phyloP scores from a whole-genome alignment of 495 filamentous ascomycete species.

The Penicillium cosmopolitanum region DNA sequence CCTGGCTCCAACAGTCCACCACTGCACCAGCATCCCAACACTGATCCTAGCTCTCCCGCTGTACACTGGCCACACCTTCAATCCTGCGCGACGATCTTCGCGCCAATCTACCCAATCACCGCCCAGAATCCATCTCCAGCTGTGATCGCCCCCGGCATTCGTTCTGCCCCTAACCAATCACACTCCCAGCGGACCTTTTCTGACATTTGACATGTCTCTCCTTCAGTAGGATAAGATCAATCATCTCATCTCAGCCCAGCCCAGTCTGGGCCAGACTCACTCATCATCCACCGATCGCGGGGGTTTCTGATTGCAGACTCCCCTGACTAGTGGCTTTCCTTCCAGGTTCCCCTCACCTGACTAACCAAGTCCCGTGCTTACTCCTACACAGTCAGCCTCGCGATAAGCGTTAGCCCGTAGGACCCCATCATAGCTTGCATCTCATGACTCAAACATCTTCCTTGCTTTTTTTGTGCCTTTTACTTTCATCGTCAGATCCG shows the following conservation, averaged over 20 bases:
- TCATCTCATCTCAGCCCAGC: background rate
- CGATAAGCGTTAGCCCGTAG: no score
- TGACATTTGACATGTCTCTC: conserved; percentile 3
- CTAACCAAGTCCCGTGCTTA: background rate
- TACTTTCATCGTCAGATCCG: no score
- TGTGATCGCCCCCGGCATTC: conserved; percentile 32
- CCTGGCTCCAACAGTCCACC: background rate
- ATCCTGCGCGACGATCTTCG: conserved; percentile 13
- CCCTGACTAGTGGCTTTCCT: conserved; percentile 2
- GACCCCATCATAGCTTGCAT: no score
- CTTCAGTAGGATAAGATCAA: no score
- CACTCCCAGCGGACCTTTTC: conserved; percentile 13
- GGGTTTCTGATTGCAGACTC: background rate
- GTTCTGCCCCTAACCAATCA: conserved; percentile 23
- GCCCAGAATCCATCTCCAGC: conserved; percentile 6
- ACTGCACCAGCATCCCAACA: background rate
- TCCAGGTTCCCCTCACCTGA: background rate
- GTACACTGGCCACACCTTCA: conserved; percentile 11
- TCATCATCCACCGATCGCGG: background rate
- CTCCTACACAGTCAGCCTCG: no score
- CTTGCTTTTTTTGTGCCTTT: no score
- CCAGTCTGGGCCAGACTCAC: background rate
- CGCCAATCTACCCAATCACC: conserved; percentile 31
- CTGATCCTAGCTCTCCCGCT: background rate
- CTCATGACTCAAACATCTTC: no score